phyloP scores from a whole-genome alignment of 2,329 filamentous ascomycete genomes.

The Teratosphaeriaceae sp. region DNA sequence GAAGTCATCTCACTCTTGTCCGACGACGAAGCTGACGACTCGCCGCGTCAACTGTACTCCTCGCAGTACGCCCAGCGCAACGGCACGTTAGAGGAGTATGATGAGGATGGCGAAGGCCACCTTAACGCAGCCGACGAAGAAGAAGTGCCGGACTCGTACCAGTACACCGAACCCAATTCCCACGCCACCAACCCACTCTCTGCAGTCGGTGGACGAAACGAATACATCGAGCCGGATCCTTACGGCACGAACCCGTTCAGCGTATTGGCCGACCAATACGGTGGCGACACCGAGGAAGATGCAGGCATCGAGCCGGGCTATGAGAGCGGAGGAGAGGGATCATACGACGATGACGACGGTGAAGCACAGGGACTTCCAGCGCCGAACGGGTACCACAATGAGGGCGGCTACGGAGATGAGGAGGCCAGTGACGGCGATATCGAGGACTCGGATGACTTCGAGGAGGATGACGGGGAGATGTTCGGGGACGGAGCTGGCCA shows the following conservation, averaged over 20 bases:
- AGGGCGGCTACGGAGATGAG: conserved; percentile 1
- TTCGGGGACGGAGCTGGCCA: conserved; percentile 9
- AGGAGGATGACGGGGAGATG: conserved; percentile 11
- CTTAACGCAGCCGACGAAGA: conserved; percentile 9
- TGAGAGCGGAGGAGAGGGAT: background rate
- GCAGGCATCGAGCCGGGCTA: conserved; percentile 10
- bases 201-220: too few relatives aligned
- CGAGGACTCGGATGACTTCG: conserved; percentile 13
- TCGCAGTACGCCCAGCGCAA: conserved; percentile 3
- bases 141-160: conserved; percentile 8
- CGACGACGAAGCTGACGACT: conserved; percentile 13
- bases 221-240: conserved; percentile 1
- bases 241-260: conserved; percentile 5
- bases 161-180: conserved; percentile 1
- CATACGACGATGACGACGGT: background rate
- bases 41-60: background rate
- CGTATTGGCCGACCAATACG: conserved; percentile 2
- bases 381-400: background rate
- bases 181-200: conserved; percentile 4
- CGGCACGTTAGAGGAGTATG: conserved; percentile 4
- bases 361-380: background rate
- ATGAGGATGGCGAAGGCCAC: conserved; percentile 8
- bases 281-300: conserved; percentile 7
- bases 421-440: conserved; percentile 5
- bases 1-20: conserved; percentile 17